phyloP scores from a whole-genome alignment of 129 eudicot species.

The Flaveria sonorensis region DNA sequence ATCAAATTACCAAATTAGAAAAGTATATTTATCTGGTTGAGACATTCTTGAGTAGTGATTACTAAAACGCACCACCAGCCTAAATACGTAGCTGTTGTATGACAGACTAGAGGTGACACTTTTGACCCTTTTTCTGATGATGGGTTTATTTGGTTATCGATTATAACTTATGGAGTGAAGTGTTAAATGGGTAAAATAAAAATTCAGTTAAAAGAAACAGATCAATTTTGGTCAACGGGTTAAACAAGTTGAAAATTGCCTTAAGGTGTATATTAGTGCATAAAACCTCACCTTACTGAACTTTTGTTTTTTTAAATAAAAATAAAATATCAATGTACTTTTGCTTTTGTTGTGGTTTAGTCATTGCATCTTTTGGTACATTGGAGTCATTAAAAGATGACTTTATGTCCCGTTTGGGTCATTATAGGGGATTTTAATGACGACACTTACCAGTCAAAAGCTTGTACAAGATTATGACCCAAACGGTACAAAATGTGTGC shows the following conservation, averaged over 20 bases:
- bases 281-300: not conserved
- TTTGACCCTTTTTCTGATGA: not conserved
- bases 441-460: not conserved
- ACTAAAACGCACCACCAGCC: not conserved
- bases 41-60: not conserved
- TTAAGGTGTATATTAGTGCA: not conserved
- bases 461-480: no score
- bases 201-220: not conserved
- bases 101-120: not conserved
- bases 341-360: not conserved
- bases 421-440: not conserved
- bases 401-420: not conserved
- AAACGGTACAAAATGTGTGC: no score
- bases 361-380: not conserved
- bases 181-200: not conserved
- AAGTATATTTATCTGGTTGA: not conserved
- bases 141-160: not conserved
- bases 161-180: not conserved
- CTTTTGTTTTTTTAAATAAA: not conserved
- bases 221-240: not conserved
- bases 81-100: not conserved
- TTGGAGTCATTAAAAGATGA: not conserved
- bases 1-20: not conserved
- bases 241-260: not conserved
- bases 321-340: not conserved